Percentiles rank a stretch among this genome's conserved stretches.
Evolutionary conservation across 164 flowering plant species (phyloP).

Genomic region (Brasenia schreberi): DNA sequence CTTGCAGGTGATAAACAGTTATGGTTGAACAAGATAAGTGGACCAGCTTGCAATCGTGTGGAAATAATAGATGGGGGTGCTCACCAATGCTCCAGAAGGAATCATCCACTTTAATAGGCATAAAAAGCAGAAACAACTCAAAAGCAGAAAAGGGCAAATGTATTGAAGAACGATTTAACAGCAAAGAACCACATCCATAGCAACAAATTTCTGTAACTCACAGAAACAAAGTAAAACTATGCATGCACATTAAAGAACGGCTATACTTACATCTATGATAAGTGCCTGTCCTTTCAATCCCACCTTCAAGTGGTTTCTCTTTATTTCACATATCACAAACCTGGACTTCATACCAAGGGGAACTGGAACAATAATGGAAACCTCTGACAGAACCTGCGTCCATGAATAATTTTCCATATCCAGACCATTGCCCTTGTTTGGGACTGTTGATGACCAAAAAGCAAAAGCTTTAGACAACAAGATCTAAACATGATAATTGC

Average conservation of each 20-base stretch:
- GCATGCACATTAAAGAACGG: background rate
- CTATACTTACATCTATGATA: slow-evolving; percentile 61
- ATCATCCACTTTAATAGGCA: slow-evolving; percentile 71
- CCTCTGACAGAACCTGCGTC: slow-evolving; percentile 83
- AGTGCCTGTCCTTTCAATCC: slow-evolving; percentile 93
- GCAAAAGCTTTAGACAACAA: background rate
- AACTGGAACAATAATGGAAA: slow-evolving; percentile 50
- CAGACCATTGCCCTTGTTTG: slow-evolving; percentile 77
- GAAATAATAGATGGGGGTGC: slow-evolving; percentile 1
- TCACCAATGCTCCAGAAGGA: slow-evolving; percentile 94
- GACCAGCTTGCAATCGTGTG: no score
- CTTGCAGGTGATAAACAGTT: no score
- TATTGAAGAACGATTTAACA: background rate
- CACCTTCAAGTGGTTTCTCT: slow-evolving; percentile 72
- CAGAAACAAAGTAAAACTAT: background rate
- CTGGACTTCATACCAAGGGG: slow-evolving; percentile 81
- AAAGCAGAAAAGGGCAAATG: background rate
- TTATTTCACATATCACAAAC: slow-evolving; percentile 62
- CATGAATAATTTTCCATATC: slow-evolving; percentile 88
- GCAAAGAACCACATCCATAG: background rate
- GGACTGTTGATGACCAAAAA: slow-evolving; percentile 27
- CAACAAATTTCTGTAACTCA: background rate
- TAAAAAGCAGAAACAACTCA: slow-evolving; percentile 16
- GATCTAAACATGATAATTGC: background rate
- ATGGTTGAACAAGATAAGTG: no score